These are phyloP conservation scores for Chlamydomonas sp. DNA, from an alignment of 139 green algal genomes.

Conservation along the genomic window DNA sequence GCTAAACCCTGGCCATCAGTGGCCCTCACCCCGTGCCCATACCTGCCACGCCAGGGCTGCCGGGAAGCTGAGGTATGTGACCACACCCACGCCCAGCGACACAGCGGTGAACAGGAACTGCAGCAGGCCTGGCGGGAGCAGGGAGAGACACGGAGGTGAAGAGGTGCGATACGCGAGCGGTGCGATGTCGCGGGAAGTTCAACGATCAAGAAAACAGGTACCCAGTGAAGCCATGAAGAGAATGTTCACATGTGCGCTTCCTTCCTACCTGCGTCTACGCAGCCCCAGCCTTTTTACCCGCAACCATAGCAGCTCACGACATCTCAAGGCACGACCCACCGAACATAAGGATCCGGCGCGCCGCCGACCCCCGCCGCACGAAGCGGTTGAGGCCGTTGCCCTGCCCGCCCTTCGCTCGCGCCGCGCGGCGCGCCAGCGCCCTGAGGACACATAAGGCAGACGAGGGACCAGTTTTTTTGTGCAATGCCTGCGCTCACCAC, in stretches of 20 bases:
- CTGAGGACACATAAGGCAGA: neutral
- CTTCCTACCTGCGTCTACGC: neutral
- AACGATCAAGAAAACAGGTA: neutral
- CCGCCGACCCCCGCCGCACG: slow-evolving; percentile 6
- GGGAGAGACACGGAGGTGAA: too few relatives aligned
- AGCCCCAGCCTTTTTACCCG: neutral
- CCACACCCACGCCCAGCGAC: neutral
- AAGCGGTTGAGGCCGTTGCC: neutral
- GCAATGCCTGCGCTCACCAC: neutral
- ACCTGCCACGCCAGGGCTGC: slow-evolving; percentile 32
- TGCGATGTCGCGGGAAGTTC: neutral
- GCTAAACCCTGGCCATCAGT: neutral
- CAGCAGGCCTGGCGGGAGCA: slow-evolving; percentile 17
- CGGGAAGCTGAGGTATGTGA: slow-evolving; percentile 6
- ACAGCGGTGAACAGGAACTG: slow-evolving; percentile 31
- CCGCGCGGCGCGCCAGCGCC: slow-evolving; percentile 1
- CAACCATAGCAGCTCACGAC: too few relatives aligned
- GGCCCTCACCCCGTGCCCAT: neutral
- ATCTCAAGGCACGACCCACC: neutral
- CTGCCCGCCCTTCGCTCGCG: neutral
- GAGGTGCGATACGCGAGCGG: neutral
- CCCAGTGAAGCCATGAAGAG: neutral
- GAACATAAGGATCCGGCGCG: slow-evolving; percentile 13
- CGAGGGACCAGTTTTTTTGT: neutral
- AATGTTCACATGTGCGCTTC: too few relatives aligned